phyloP scores from a whole-genome alignment of 345 rosid species.

The Populus nigra region DNA sequence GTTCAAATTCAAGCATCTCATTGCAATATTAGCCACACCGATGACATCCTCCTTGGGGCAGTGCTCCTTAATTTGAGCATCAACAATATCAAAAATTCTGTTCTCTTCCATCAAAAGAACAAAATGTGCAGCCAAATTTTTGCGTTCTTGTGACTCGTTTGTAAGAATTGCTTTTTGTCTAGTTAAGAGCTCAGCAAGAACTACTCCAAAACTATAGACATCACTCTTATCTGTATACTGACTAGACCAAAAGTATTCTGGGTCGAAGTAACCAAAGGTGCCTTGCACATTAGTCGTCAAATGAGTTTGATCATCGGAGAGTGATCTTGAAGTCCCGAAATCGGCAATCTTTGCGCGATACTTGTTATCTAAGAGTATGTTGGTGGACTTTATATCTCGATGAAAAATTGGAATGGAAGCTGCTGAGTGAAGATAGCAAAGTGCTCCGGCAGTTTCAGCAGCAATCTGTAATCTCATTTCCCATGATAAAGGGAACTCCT shows the following conservation, averaged over 20 bases:
- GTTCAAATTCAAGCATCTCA: no score
- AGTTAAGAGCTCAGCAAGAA: constrained; percentile 12
- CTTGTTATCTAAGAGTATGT: background rate
- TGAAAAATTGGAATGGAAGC: no score
- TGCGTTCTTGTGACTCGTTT: constrained; percentile 1
- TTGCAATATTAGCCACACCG: no score
- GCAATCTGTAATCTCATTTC: no score
- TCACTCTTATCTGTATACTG: constrained; percentile 24
- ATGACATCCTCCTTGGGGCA: no score
- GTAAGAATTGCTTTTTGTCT: constrained; percentile 21
- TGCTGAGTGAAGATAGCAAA: no score
- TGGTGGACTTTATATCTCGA: no score
- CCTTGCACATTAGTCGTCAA: constrained; percentile 28
- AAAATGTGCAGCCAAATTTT: constrained; percentile 19
- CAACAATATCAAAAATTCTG: background rate
- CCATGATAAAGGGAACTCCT: no score
- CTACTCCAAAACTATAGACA: constrained; percentile 29
- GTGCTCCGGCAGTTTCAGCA: no score
- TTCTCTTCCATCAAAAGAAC: background rate
- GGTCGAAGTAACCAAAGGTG: constrained; percentile 31
- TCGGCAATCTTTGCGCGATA: constrained; percentile 22
- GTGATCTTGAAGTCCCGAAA: constrained; percentile 21
- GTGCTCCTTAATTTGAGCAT: background rate
- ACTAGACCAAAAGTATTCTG: constrained; percentile 3
- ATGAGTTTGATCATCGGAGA: constrained; percentile 19